Base-by-base conservation (phyloP, 2,329 filamentous ascomycete genomes). In the Diplodia mutila region DNA sequence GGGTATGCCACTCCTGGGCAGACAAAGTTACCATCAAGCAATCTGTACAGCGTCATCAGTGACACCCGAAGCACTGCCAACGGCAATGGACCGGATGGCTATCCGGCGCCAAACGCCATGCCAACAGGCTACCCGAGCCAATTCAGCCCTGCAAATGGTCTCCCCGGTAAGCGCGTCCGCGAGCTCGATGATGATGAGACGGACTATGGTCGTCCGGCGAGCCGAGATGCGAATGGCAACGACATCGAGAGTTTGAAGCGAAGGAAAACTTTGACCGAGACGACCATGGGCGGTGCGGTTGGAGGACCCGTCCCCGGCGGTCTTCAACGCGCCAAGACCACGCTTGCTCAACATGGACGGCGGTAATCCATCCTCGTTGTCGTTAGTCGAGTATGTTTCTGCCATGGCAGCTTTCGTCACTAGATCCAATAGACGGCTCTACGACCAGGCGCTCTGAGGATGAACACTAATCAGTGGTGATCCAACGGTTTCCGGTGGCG, bases 1-100 rank as follows among this genome's bases (percentile, higher is more conserved):
- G 90, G 89, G 29, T 97, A 96, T 80, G 90, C 84, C 76, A 94
- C 92, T 0, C 91, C 94, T 59, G 93, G 93, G 25, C 89, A 93
- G 51, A 82, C 85, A 67, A 82, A 83, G 52, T 84, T 89, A 69
- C 86, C 90, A 3, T 89, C 91, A 0, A 94, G 92, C 83, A 96
- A 89, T 76, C 83, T 97, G 61, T 97, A 97, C 84, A 96, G 89
- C 78, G 90, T 96, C 70, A 93, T 97, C 82, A 94, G 90, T 77
- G 93, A 92, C 76, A 91, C 92, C 69, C 87, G 92, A 29, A 87
- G 83, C 57, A 81, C 84, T 34, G 82, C 86, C 21, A 92, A 92
- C 72, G 90, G 90, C n/a, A 85, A 84, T 34, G 81, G 85, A 23
- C 85, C 85, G 61, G 92, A 96, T 71, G 86, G 89, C 7, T 96